phyloP scores from a whole-genome alignment of 2,329 filamentous ascomycete species.

The Ploettnerulaceae sp. region DNA sequence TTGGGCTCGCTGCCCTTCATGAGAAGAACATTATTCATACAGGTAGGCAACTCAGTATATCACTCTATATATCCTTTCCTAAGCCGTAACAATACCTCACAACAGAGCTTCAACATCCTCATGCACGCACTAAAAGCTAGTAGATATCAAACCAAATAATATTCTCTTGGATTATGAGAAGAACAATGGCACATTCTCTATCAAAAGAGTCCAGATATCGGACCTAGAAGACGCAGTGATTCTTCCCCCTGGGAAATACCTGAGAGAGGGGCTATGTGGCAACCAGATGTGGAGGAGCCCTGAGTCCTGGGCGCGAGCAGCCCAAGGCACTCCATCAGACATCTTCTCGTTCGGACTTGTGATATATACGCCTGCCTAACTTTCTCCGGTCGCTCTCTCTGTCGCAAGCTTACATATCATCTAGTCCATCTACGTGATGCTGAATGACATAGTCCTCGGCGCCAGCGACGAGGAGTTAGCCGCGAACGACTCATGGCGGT shows the following conservation, averaged over 20 bases:
- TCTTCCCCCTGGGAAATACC: constrained; percentile 36
- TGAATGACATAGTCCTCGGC: constrained; percentile 39
- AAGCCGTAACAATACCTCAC: too few species aligned
- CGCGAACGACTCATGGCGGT: constrained; percentile 29
- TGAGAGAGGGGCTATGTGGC: constrained; percentile 37
- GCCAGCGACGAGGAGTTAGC: constrained; percentile 18
- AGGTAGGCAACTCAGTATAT: constrained; percentile 24
- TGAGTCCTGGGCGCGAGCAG: constrained; percentile 39
- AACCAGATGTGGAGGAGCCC: constrained; percentile 44
- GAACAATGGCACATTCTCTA: background rate
- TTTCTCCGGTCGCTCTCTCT: background rate
- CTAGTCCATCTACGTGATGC: constrained; percentile 43
- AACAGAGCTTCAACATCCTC: too few species aligned
- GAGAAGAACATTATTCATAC: constrained; percentile 37
- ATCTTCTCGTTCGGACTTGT: constrained; percentile 43
- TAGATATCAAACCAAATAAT: constrained; percentile 43
- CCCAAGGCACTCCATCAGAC: constrained; percentile 38
- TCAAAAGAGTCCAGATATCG: constrained; percentile 37
- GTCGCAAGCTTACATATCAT: background rate
- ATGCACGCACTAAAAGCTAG: background rate
- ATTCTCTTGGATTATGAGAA: constrained; percentile 39
- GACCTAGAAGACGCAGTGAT: constrained; percentile 40
- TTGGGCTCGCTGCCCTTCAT: constrained; percentile 37
- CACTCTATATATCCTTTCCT: constrained; percentile 3
- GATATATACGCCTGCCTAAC: constrained; percentile 29